Percentiles rank a stretch among this genome's conserved stretches.
Evolutionary conservation across 805 yeast genomes (phyloP).

Genomic region (Ogataea zsoltii): DNA sequence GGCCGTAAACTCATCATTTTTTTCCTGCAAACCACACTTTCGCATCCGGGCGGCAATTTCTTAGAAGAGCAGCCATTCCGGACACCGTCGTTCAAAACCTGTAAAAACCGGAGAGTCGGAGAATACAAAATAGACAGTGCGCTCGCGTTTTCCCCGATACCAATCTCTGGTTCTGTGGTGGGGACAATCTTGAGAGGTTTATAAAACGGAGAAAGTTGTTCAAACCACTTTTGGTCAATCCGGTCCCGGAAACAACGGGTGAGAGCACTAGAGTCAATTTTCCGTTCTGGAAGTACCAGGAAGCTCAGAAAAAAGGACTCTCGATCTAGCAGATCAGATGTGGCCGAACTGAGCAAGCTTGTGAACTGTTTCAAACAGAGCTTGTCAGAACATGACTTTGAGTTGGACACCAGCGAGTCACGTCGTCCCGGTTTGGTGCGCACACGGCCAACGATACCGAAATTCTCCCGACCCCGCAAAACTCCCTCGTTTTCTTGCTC

Average conservation of each 20-base stretch:
- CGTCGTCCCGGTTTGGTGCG: slow-evolving; percentile 91
- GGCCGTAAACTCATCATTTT: slow-evolving; percentile 9
- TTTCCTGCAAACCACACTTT: slow-evolving; percentile 15
- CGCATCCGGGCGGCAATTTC: slow-evolving; percentile 16
- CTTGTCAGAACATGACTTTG: slow-evolving; percentile 92
- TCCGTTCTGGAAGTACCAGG: slow-evolving; percentile 47
- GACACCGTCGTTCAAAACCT: slow-evolving; percentile 57
- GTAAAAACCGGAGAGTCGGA: slow-evolving; percentile 23
- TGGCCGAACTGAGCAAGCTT: slow-evolving; percentile 52
- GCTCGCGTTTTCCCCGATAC: slow-evolving; percentile 4
- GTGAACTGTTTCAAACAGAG: slow-evolving; percentile 60
- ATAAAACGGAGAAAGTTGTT: background rate
- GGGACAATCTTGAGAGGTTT: slow-evolving; percentile 17
- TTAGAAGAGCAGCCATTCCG: slow-evolving; percentile 50
- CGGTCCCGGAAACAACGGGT: slow-evolving; percentile 43
- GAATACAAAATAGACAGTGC: slow-evolving; percentile 30
- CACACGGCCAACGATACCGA: slow-evolving; percentile 58
- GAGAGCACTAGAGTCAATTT: slow-evolving; percentile 32
- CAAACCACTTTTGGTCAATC: slow-evolving; percentile 8
- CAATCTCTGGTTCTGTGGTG: slow-evolving; percentile 17
- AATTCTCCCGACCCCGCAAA: slow-evolving; percentile 66
- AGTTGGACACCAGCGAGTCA: slow-evolving; percentile 70
- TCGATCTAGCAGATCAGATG: slow-evolving; percentile 36
- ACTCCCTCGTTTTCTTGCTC: slow-evolving; percentile 11
- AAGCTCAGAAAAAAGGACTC: slow-evolving; percentile 44